Base-by-base conservation (phyloP, 495 filamentous ascomycete genomes). In the Aspergillus conjunctus region DNA sequence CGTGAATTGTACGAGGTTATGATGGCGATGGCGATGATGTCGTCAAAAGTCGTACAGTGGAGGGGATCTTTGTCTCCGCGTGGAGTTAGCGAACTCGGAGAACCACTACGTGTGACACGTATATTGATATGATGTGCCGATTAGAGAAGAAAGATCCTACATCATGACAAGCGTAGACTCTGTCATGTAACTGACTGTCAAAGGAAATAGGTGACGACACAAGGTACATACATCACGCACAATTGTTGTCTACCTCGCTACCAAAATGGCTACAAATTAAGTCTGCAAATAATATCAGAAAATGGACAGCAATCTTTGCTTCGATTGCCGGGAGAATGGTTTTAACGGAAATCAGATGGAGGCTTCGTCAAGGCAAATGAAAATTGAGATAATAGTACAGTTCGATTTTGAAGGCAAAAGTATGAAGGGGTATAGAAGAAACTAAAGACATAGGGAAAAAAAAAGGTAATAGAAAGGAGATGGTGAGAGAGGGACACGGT, bases 341-440 rank as follows among this genome's bases (percentile, higher is more conserved):
- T 9, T 20, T 48, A 10, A 48, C 6, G n/a, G 20, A 53, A 54
- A 62, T 58, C 56, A 58, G 62, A 68, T 58, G 64, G 61, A 59
- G 60, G 50, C 63, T 63, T 66, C 60, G 51, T 63, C 32, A 68
- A 58, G 48, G 31, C 15, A 61, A 60, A 58, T 33, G 50, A 51
- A 26, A 46, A 54, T 55, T 21, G 49, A 54, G 37, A 31, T 68
- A 68, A 60, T 75, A 67, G 73, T 75, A 77, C 74, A 77, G 54
- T 62, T 52, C 56, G 49, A 53, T 26, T 18, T 44, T 34, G 37
- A 49, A 58, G 18, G 34, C 21, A 54, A 53, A 54, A 61, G 41
- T 74, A 70, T 68, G 70, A 69, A 63, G 65, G 72, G 66, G 68
- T 71, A 72, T 73, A 74, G 67, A 66, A 56, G 50, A 59, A 66